Base-by-base conservation (phyloP, 164 flowering plant genomes). In the Macadamia tetraphylla region DNA sequence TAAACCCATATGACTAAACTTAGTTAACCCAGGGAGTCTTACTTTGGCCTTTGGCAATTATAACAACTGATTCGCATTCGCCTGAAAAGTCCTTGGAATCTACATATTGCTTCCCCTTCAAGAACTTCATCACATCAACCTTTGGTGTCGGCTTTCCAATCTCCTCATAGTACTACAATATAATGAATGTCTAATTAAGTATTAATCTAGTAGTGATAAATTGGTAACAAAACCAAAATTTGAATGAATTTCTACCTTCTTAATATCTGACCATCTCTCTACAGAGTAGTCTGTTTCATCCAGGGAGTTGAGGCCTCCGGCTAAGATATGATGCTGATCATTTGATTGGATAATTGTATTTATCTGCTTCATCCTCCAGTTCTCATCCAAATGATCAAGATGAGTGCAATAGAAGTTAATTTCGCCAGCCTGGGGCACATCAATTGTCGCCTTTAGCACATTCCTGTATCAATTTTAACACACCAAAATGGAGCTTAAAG, bases 21-120 rank as follows among this genome's bases (percentile, higher is more conserved):
- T 10, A 44, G 62, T 30, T 55, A 42, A 55, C 10, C 10, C 1
- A 14, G 29, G 52, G 9, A 29, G 6, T 60, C 29, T 8, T 86
- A 94, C 99, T 87, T 77, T 94, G 97, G 80, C 99, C 99, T 87
- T 92, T 92, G 76, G 95, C 97, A 4, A 94, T 88, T 82, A 94
- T 81, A 60, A 94, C 97, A 0, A 90, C 95, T 0, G 97, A 77
- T 62, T 94, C 97, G 48, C 87, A 94, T 71, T 94, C 97, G 30
- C 99, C 99, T 9, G 91, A 86, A 64, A 82, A 92, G 71, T 86
- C 88, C 77, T 92, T 92, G 4, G 97, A 92, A 72, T 94, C 99
- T 23, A 77, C 78, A 70, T 88, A 90, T 15, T 80, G 83, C 74
- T 76, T 86, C 32, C 80, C 83, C 83, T 92, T 92, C 73, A 94